Evolutionary conservation across 176 grass and related monocot genomes (phyloP), one percentile per base, ranked within the genome.

Genomic region (Juncus effusus): DNA sequence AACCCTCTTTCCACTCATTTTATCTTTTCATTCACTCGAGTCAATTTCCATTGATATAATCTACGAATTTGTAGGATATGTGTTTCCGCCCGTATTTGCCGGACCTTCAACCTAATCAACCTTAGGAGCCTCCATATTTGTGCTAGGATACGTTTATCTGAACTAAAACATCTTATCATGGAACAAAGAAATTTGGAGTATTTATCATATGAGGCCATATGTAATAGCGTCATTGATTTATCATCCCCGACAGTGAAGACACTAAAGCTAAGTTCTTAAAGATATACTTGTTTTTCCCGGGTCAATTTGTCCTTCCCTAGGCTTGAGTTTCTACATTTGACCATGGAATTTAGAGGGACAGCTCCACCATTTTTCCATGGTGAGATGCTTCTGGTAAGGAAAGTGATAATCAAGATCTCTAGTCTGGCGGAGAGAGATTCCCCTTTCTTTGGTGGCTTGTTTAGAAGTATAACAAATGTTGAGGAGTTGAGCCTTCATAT

Each of bases 281-380:
- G 0, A 0, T 4, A 2, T 47, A 0, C 14, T 36, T 8, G 9
- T 47, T 9, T 47, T 6, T 47, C 14, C 28, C 3, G 45, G 63
- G 11, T 47, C 11, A 42, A 4, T 65, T 51, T 65, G 16, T 65
- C 42, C 15, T 65, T 65, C 15, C 63, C 15, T 51, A 35, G 7
- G 2, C 42, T 66, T 8, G 63, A 66, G 63, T 15, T 66, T 28
- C 63, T 66, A 9, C 13, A 66, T 8, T 35, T 45, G 12, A 63
- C 13, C 38, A 42, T 63, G 13, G 1, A 13, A 0, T 0, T 63
- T 10, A 54, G 2, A 10, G 19, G 7, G 37, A 64, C 42, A 7
- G 10, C 40, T 8, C 7, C 9, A 47, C 0, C n/a, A 65, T 42
- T 65, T 65, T 59, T 59, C 16, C 0, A 65, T 50, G 40, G 40